Base-by-base conservation (phyloP, 306 rosid genomes). In the Sechiopsis laciniata region DNA sequence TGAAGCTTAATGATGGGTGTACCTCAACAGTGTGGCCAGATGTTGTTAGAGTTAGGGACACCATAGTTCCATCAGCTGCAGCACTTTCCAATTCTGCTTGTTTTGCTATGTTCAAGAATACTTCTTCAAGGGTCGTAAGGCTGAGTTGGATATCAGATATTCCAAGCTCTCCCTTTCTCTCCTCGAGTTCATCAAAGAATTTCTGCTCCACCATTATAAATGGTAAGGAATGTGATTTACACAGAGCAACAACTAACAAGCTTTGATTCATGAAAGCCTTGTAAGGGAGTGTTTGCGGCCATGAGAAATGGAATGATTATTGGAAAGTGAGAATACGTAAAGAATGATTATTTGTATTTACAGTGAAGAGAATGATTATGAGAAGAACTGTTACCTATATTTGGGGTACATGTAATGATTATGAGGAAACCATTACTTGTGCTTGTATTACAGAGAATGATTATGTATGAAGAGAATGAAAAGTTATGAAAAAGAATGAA, bases 21-120 rank as follows among this genome's bases (percentile, higher is more conserved):
- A 79, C 98, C 85, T 76, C 61, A 29, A 76, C 82, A 10, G 86
- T 82, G 60, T 78, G 80, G 54, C 96, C 96, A 17, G 91, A 90
- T 77, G 86, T 50, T 13, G 46, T 73, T 77, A 93, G 84, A 50
- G 84, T 83, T 55, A 93, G 81, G 46, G 85, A 84, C 3, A 74
- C 85, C 71, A 81, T 17, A 55, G 82, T 83, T 80, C 91, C 96
- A 76, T 88, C 96, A 26, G 87, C 94, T 70, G 85, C 77, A 69
- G 98, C 98, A 59, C 72, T 80, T 77, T 93, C 97, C 73, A 90
- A 86, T 88, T 90, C 96, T 45, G 98, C 97, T 55, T 85, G 87
- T 78, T 75, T 83, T 42, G 96, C 97, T n/a, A 90, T 86, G 67
- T 85, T 94, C 83, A 90, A 81, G 88, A 90, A 90, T 55, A 90